Evolutionary conservation across 208 protist species (phyloP).

Genomic region (Leishmania braziliensis): DNA sequence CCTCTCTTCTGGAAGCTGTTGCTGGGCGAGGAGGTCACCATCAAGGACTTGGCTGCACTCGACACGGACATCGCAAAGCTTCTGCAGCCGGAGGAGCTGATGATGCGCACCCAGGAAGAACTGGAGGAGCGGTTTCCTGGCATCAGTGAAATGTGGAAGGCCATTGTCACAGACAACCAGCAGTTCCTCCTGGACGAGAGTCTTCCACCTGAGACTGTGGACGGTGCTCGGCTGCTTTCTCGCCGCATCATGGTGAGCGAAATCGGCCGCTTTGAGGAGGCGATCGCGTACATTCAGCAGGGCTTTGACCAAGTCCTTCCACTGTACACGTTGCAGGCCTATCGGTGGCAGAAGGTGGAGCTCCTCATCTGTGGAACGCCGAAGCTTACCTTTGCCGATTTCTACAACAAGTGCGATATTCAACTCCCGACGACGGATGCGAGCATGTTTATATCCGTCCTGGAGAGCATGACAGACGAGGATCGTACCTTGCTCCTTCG

Average conservation of each 20-base stretch:
- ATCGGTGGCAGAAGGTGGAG: conserved; percentile 88
- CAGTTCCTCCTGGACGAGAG: conserved; percentile 39
- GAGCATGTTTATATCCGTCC: conserved; percentile 73
- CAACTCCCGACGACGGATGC: conserved; percentile 53
- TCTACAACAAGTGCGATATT: conserved; percentile 77
- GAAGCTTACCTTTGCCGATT: conserved; percentile 79
- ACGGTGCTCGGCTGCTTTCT: conserved; percentile 57
- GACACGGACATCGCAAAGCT: conserved; percentile 63
- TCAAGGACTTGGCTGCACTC: conserved; percentile 63
- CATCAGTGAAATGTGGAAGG: conserved; percentile 51
- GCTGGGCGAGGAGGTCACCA: conserved; percentile 60
- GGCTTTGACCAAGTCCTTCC: conserved; percentile 86
- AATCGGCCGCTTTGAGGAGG: conserved; percentile 65
- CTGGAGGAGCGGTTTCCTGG: conserved; percentile 86
- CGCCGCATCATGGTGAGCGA: conserved; percentile 65
- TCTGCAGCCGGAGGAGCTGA: conserved; percentile 61
- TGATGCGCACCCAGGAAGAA: conserved; percentile 71
- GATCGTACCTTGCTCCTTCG: conserved; percentile 84
- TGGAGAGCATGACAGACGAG: conserved; percentile 83
- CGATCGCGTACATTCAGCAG: conserved; percentile 72
- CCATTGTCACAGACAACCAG: conserved; percentile 45
- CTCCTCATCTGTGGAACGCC: conserved; percentile 76
- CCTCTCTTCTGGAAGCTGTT: conserved; percentile 94
- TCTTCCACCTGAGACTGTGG: conserved; percentile 55
- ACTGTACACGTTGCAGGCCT: conserved; percentile 82